Evolutionary conservation across 306 rosid genomes (phyloP).

Genomic region (Cicer bijugum): DNA sequence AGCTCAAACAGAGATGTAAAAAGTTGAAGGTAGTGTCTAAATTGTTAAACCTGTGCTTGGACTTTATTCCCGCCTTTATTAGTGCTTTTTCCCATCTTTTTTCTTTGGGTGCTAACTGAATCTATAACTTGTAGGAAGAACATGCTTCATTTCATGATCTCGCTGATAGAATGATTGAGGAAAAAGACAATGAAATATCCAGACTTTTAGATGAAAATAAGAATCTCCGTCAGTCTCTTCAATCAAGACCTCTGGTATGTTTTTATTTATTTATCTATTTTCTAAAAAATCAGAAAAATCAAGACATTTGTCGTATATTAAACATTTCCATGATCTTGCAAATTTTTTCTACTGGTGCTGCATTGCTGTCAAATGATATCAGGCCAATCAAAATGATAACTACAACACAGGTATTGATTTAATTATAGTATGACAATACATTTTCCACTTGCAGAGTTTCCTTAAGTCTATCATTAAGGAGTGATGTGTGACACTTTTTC

Average conservation of each 20-base stretch:
- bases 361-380: conserved; percentile 50
- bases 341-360: conserved; percentile 41
- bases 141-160: conserved; percentile 86
- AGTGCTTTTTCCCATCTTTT: conserved; percentile 22
- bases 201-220: conserved; percentile 79
- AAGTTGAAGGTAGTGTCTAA: conserved; percentile 69
- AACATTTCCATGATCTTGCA: conserved; percentile 27
- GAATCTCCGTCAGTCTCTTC: conserved; percentile 73
- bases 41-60: conserved; percentile 33
- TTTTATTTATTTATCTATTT: conserved; percentile 28
- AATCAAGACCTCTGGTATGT: conserved; percentile 72
- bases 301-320: conserved; percentile 38
- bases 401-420: conserved; percentile 65
- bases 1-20: conserved; percentile 72
- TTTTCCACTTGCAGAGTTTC: conserved; percentile 37
- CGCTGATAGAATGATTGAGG: conserved; percentile 91
- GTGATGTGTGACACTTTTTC: conserved; percentile 44
- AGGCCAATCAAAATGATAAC: conserved; percentile 62
- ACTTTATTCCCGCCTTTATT: conserved; percentile 2
- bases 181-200: conserved; percentile 87
- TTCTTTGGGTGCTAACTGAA: conserved; percentile 45
- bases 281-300: conserved; percentile 33
- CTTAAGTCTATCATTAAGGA: conserved; percentile 29
- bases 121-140: conserved; percentile 69
- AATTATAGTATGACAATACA: conserved; percentile 29